Evolutionary conservation across 2,329 filamentous ascomycete genomes (phyloP).

Genomic region (Exophiala mesophila): DNA sequence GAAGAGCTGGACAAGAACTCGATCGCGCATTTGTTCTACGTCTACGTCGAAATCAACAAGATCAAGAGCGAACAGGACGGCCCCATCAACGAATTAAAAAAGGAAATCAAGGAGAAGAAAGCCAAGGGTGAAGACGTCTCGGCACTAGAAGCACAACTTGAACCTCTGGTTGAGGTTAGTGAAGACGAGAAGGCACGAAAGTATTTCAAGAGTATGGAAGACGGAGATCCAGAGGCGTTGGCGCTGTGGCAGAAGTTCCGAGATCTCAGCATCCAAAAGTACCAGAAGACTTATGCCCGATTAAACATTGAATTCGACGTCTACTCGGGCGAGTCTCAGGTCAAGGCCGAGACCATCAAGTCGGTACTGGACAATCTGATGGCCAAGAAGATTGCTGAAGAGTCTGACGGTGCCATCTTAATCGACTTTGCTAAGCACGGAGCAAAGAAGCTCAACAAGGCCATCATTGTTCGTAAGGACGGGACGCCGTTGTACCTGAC

Average conservation of each 20-base stretch:
- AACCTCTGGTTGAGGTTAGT: slow-evolving; percentile 46
- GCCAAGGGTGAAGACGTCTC: slow-evolving; percentile 46
- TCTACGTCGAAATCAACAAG: slow-evolving; percentile 61
- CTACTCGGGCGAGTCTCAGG: slow-evolving; percentile 65
- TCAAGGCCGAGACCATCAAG: slow-evolving; percentile 58
- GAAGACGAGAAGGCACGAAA: slow-evolving; percentile 48
- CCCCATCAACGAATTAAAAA: slow-evolving; percentile 51
- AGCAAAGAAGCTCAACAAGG: slow-evolving; percentile 62
- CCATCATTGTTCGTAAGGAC: slow-evolving; percentile 61
- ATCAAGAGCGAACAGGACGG: slow-evolving; percentile 54
- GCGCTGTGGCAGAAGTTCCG: slow-evolving; percentile 61
- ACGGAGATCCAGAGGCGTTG: slow-evolving; percentile 55
- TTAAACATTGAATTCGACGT: slow-evolving; percentile 62
- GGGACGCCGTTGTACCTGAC: slow-evolving; percentile 66
- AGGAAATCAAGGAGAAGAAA: slow-evolving; percentile 44
- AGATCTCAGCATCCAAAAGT: slow-evolving; percentile 59
- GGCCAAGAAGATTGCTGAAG: slow-evolving; percentile 57
- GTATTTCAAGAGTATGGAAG: slow-evolving; percentile 66
- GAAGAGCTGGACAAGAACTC: slow-evolving; percentile 56
- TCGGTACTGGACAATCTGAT: slow-evolving; percentile 55
- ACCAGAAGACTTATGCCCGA: slow-evolving; percentile 59
- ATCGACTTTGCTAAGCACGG: slow-evolving; percentile 66
- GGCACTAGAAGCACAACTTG: slow-evolving; percentile 42
- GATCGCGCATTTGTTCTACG: slow-evolving; percentile 61
- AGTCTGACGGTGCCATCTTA: slow-evolving; percentile 61